Conservation (phyloP, 2,329 filamentous ascomycete species). For the Exserohilum turcica region DNA sequence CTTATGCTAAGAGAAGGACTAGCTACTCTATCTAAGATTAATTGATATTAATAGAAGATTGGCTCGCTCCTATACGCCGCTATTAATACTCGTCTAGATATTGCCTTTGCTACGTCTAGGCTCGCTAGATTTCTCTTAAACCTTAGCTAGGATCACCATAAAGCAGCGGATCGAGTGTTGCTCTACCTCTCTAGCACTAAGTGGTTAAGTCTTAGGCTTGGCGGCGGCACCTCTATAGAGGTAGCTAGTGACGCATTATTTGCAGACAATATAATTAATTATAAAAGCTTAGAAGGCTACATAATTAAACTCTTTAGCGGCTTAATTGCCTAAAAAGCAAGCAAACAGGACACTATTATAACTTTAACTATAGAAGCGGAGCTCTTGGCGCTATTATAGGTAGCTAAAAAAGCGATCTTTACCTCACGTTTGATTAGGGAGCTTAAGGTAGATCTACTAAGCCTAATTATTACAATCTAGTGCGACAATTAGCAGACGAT, state of each 20-base stretch:
- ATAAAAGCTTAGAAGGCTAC: background rate
- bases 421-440: too few relatives aligned
- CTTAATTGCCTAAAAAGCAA: background rate
- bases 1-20: background rate
- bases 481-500: too few relatives aligned
- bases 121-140: background rate
- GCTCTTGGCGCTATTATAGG: too few relatives aligned
- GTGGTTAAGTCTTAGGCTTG: background rate
- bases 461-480: too few relatives aligned
- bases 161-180: background rate
- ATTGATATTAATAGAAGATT: conserved; percentile 4
- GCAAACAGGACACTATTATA: background rate
- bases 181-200: background rate
- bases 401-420: too few relatives aligned
- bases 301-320: background rate
- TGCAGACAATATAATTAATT: background rate
- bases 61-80: conserved; percentile 1
- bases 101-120: conserved; percentile 8
- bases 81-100: conserved; percentile 9
- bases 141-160: background rate
- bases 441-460: too few relatives aligned
- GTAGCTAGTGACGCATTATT: background rate
- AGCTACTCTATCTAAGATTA: background rate
- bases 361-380: too few relatives aligned
- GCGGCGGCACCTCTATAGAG: background rate